Evolutionary conservation across 73 alveolate genomes (phyloP).

Genomic region (Tetrahymena elliotti): DNA sequence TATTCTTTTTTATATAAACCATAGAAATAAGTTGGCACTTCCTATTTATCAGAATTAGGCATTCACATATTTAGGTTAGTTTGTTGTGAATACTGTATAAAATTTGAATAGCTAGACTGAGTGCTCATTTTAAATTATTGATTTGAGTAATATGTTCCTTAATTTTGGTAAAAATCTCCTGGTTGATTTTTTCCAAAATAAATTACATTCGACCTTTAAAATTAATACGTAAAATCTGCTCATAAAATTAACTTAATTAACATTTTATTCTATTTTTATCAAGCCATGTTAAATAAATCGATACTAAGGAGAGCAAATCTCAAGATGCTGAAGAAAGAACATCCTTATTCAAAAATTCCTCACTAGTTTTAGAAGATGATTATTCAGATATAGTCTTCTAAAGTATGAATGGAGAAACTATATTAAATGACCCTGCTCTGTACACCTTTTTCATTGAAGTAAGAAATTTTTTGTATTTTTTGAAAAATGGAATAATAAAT

Average conservation of each 20-base stretch:
- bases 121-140: not conserved
- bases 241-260: not conserved
- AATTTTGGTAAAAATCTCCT: not conserved
- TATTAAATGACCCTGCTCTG: not conserved
- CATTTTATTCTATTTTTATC: not conserved
- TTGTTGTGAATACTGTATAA: not conserved
- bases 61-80: not conserved
- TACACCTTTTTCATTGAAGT: not conserved
- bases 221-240: not conserved
- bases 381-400: not conserved
- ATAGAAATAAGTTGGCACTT: not conserved
- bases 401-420: not conserved
- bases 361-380: not conserved
- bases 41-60: not conserved
- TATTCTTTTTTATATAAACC: not conserved
- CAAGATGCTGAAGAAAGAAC: not conserved
- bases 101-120: not conserved
- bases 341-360: not conserved
- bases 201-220: not conserved
- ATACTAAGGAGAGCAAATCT: not conserved
- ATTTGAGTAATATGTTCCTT: not conserved
- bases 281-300: not conserved
- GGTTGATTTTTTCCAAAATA: not conserved
- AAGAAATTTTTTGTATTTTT: not conserved
- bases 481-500: not conserved